Evolutionary conservation across 345 rosid genomes (phyloP), one percentile per base, ranked within the genome.

Genomic region (Populus davidiana): DNA sequence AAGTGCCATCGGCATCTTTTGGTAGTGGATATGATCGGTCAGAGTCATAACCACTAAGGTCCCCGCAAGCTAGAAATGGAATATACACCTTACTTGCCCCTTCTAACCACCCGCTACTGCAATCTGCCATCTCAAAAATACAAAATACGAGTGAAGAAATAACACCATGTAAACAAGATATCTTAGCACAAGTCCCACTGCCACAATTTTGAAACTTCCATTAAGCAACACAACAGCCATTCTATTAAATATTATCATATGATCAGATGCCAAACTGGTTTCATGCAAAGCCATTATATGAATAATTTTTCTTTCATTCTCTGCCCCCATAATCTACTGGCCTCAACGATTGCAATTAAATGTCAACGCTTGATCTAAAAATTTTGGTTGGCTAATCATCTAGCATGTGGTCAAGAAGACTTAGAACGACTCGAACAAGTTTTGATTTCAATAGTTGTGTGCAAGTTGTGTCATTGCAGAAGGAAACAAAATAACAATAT

Each of bases 21-120:
- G 97, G 94, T 2, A 92, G 90, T 2, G 97, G 99, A 83, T 93
- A 96, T 21, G 97, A 96, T 69, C 91, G 93, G 80, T 96, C 99
- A 8, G 99, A 96, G 71, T 92, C 98, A 72, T 91, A 92, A 29
- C 97, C 97, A 13, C 90, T 84, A 27, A 90, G 95, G 84, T 90
- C 99, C 29, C 98, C 95, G 27, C 97, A 91, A 21, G 99, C 98
- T 79, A 94, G 70, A 80, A 94, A 96, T 31, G 94, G 98, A 76
- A 96, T 93, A 81, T 90, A 93, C 59, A 96, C 94, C 89, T 93
- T 93, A 71, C 89, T 94, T 12, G 95, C 90, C 54, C 99, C 95
- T 90, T 96, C 97, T 78, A 92, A 82, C 95, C 95, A 91, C 63
- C 89, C 96, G 75, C 95, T 93, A 77, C 92, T 85, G 89, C 99